Evolutionary conservation across 768 basidiomycete species (phyloP).

Genomic region (Podaxis mareebaensis): DNA sequence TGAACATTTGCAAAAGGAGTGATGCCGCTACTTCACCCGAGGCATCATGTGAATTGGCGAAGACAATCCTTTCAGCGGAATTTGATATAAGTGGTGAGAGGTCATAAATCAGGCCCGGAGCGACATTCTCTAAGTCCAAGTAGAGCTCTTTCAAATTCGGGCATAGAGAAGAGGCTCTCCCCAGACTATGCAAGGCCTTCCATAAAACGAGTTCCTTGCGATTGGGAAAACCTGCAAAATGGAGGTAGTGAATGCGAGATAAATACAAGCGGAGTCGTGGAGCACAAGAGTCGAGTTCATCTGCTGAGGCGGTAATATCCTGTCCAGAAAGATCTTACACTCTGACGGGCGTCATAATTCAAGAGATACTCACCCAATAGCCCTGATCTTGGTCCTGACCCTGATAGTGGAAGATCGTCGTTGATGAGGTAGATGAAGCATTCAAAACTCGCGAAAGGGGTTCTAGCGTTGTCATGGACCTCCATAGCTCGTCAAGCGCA

Average conservation of each 20-base stretch:
- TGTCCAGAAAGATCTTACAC: neutral
- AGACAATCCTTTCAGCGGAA: neutral
- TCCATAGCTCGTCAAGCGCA: constrained; percentile 12
- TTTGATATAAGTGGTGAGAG: neutral
- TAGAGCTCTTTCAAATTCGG: neutral
- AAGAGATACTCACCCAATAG: constrained; percentile 1
- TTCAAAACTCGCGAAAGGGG: neutral
- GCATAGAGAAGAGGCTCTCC: neutral
- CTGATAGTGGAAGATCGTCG: neutral
- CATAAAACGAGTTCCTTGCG: neutral
- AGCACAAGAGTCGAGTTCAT: neutral
- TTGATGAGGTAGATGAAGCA: neutral
- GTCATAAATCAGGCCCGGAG: neutral
- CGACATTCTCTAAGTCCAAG: neutral
- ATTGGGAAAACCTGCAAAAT: neutral
- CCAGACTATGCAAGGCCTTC: neutral
- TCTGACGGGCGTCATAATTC: neutral
- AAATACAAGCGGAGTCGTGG: neutral
- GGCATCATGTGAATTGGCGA: neutral
- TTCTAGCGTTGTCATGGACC: neutral
- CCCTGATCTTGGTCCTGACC: neutral
- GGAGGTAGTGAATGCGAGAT: neutral
- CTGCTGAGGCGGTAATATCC: neutral
- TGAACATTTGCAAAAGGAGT: neutral
- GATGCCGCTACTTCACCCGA: neutral